phyloP scores from a whole-genome alignment of 1,139 yeast genomes.

The Pneumocystis carinii region DNA sequence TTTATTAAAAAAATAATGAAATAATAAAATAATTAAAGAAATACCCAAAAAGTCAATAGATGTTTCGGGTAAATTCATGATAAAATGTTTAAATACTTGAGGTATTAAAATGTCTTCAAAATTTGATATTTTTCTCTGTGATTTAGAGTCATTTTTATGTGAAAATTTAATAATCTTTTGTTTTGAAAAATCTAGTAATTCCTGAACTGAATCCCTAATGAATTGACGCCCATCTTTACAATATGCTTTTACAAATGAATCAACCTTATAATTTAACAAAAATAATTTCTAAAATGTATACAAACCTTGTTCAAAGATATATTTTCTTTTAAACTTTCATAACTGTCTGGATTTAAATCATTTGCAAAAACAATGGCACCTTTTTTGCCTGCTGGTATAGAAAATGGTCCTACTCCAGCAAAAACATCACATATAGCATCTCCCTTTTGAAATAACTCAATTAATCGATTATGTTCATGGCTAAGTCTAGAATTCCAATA shows the following conservation, averaged over 20 bases:
- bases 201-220: constrained; percentile 44
- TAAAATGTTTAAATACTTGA: constrained; percentile 49
- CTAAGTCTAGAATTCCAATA: constrained; percentile 95
- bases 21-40: constrained; percentile 1
- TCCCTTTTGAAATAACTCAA: constrained; percentile 41
- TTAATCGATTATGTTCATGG: constrained; percentile 80
- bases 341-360: constrained; percentile 83
- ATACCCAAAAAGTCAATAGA: constrained; percentile 60
- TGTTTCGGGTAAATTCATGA: constrained; percentile 90
- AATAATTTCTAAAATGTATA: constrained; percentile 13
- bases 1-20: constrained; percentile 14
- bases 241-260: constrained; percentile 40
- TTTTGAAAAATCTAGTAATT: constrained; percentile 29
- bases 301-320: constrained; percentile 47
- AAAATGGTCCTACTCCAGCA: constrained; percentile 99
- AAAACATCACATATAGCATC: constrained; percentile 86
- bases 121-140: constrained; percentile 16
- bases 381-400: constrained; percentile 87
- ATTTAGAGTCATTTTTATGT: constrained; percentile 18
- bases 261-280: constrained; percentile 3
- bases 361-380: constrained; percentile 71
- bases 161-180: constrained; percentile 16
- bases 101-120: constrained; percentile 34
- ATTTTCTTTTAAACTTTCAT: constrained; percentile 51
- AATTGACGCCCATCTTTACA: constrained; percentile 76